Base-by-base conservation (phyloP, 805 yeast genomes). In the Naumovozyma dairenensis region DNA sequence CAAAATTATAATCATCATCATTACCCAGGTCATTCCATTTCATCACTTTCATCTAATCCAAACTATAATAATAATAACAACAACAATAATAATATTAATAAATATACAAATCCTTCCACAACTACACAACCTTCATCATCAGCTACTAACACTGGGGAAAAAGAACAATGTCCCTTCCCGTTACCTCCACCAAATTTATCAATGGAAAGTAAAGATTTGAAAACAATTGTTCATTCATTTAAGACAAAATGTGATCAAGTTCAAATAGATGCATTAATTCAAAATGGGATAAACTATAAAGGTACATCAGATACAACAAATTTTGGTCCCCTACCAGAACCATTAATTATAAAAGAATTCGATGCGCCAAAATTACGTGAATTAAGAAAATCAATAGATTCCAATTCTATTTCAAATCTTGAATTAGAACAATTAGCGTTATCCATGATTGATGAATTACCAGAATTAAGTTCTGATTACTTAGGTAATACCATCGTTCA, bases 401-500 rank as follows among this genome's bases (percentile, higher is more conserved):
- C 68, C 9, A 73, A 74, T 32, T 46, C 54, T 7, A 53, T 75
- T 40, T 45, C 76, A 2, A 72, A 69, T 37, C 53, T 67, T n/a
- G 94, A 84, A 41, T 68, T 85, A 29, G 96, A 87, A 55, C 86
- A 77, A 42, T 62, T 85, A 25, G 85, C 93, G 8, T 53, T 85
- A 34, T 80, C 85, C 4, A 84, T 89, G 87, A 61, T 82, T 39
- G 80, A 75, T 40, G 97, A 92, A 57, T 69, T 92, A 39, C 94
- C 96, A 1, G 94, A 84, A 51, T 66, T 92, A 33, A 77, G 95
- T 20, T 77, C 87, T 37, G 98, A 92, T 59, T 92, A 92, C 52
- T 65, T 92, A 36, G 98, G 98, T 16, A 92, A 92, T 55, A 92
- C 98, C 0, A 83, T 92, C 31, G 94, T 92, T n/a, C 98, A 92